A percentile compares a stretch with the other conserved stretches of the same genome.
Conservation (phyloP, 2,329 filamentous ascomycete species). For the Fusarium pininemorale region DNA sequence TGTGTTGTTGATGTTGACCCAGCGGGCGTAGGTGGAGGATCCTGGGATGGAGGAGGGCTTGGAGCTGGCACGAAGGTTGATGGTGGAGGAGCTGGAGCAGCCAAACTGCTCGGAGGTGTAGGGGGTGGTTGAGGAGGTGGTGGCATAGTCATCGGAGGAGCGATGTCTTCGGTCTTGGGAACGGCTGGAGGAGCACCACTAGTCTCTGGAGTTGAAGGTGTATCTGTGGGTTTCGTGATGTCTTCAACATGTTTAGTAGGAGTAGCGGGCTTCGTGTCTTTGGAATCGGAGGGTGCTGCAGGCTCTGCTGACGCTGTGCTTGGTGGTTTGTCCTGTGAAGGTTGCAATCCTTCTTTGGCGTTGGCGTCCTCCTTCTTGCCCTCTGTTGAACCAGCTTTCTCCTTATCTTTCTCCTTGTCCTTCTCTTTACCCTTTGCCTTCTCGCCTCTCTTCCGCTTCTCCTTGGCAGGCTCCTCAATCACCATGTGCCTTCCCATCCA, state of each 20-base stretch:
- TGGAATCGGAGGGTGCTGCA: neutral
- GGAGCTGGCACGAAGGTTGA: slow-evolving; percentile 23
- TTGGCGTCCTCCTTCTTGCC: slow-evolving; percentile 26
- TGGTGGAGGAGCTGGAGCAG: slow-evolving; percentile 26
- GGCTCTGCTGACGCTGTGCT: neutral
- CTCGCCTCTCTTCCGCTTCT: slow-evolving; percentile 58
- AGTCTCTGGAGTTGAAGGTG: neutral
- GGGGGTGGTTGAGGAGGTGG: slow-evolving; percentile 34
- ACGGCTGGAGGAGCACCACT: neutral
- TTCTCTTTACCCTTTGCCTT: slow-evolving; percentile 44
- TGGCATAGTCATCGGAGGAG: slow-evolving; percentile 32
- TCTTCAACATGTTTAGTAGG: slow-evolving; percentile 7
- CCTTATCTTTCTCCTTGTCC: slow-evolving; percentile 12
- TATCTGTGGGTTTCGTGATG: neutral
- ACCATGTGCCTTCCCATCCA: slow-evolving; percentile 77
- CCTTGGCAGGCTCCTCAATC: slow-evolving; percentile 70
- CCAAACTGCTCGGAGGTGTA: slow-evolving; percentile 29
- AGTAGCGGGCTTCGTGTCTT: neutral
- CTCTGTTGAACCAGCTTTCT: slow-evolving; percentile 5
- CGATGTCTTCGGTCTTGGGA: slow-evolving; percentile 21
- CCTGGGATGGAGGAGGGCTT: slow-evolving; percentile 16
- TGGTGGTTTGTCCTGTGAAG: slow-evolving; percentile 2
- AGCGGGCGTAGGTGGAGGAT: slow-evolving; percentile 4
- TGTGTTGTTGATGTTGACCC: slow-evolving; percentile 8
- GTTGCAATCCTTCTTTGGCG: slow-evolving; percentile 13